Evolutionary conservation across 345 rosid genomes (phyloP).

Genomic region (Theobroma cacao): DNA sequence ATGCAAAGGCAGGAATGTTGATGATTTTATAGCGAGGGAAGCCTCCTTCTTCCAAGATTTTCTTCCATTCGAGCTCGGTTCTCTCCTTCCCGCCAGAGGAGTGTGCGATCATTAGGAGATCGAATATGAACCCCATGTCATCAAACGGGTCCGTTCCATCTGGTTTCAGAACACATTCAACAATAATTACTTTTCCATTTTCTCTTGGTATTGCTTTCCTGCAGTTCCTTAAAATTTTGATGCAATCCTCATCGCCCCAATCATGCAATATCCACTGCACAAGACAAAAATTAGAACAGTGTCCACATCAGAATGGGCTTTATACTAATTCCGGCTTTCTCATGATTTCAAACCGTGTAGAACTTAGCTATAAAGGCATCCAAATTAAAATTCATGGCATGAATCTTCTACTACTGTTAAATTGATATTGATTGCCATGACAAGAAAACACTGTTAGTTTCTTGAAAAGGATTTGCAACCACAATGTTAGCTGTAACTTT

Average conservation of each 20-base stretch:
- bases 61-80: constrained; percentile 38
- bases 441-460: too few relatives aligned
- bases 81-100: constrained; percentile 29
- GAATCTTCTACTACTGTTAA: too few relatives aligned
- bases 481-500: too few relatives aligned
- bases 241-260: constrained; percentile 30
- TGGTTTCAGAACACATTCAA: constrained; percentile 23
- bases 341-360: too few relatives aligned
- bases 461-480: too few relatives aligned
- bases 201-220: constrained; percentile 21
- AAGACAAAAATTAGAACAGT: not conserved
- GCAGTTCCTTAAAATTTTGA: constrained; percentile 28
- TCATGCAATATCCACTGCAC: constrained; percentile 26
- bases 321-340: too few relatives aligned
- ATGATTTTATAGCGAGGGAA: constrained; percentile 37
- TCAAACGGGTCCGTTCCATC: constrained; percentile 14
- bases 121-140: constrained; percentile 22
- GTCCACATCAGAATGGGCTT: too few relatives aligned
- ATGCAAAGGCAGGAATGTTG: constrained; percentile 26
- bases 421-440: too few relatives aligned
- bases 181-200: constrained; percentile 25
- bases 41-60: constrained; percentile 27
- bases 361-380: too few relatives aligned
- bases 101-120: constrained; percentile 31
- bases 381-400: too few relatives aligned